These are phyloP conservation scores for Pythium oligandrum DNA, from an alignment of 352 stramenopile genomes.

Conservation along the genomic window DNA sequence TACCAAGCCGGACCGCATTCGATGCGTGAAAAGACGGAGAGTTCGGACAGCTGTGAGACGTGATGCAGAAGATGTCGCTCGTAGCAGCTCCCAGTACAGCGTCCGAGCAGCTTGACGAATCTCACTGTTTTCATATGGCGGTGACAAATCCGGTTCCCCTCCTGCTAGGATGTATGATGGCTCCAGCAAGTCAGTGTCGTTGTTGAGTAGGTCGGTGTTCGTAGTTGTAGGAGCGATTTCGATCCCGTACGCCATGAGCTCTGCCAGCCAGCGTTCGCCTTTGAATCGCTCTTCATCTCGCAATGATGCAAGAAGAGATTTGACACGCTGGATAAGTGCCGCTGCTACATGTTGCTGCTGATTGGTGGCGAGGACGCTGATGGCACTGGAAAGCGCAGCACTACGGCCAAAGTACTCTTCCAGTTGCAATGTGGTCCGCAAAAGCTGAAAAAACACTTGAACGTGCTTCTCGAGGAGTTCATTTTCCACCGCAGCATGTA, in stretches of 20 bases:
- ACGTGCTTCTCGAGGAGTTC: conserved; percentile 33
- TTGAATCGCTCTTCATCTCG: conserved; percentile 32
- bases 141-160: too few species aligned
- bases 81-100: conserved; percentile 36
- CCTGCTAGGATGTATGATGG: too few species aligned
- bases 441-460: conserved; percentile 29
- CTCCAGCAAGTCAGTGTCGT: too few species aligned
- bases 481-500: conserved; percentile 13
- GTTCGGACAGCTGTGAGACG: conserved; percentile 28
- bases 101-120: conserved; percentile 32
- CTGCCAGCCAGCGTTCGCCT: conserved; percentile 46
- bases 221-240: background rate
- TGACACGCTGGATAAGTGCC: conserved; percentile 25
- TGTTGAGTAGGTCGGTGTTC: too few species aligned
- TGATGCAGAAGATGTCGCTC: conserved; percentile 6
- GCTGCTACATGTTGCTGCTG: conserved; percentile 15
- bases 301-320: conserved; percentile 22
- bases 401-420: conserved; percentile 46
- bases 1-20: too few species aligned
- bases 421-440: conserved; percentile 17
- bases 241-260: conserved; percentile 24
- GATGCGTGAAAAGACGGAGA: conserved; percentile 22
- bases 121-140: conserved; percentile 22
- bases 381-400: conserved; percentile 21
- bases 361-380: conserved; percentile 19